Base-by-base conservation (phyloP, 129 eudicot species). In the Helichrysum umbraculigerum region DNA sequence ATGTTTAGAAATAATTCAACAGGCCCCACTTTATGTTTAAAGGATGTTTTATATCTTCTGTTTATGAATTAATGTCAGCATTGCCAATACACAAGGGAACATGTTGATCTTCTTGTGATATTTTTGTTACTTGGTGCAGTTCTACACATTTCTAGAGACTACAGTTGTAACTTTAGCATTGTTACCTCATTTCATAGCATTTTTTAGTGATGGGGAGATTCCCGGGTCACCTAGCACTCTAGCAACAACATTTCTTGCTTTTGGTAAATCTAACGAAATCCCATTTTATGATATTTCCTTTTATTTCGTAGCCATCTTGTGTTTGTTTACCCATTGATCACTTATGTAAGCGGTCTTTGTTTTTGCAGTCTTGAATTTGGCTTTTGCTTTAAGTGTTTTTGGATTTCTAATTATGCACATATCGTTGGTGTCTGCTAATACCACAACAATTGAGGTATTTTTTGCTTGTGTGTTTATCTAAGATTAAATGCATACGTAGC, bases 71-170 rank as follows among this genome's bases (percentile, higher is more conserved):
- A n/a, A 56, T 35, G 37, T 51, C 56, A 66, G 41, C 37, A 15
- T 54, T 56, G 60, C 47, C 68, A 35, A 68, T 57, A 56, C 39
- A 59, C 22, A 19, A 32, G 41, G 54, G 69, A 68, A 56, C 4
- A 68, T 70, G 51, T 70, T 4, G 19, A 70, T 70, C 50, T 68
- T 41, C 51, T 29, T 42, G 71, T 75, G 54, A 64, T 63, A 58
- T 61, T 75, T 41, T 65, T 78, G 56, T 71, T 78, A 12, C 59
- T 72, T 83, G 41, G 29, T 88, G 87, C 97, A 91, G 99, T 86
- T 95, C 86, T 95, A 95, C 92, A 95, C 99, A 21, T 89, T 95
- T 75, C 87, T 95, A 6, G 99, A 95, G 85, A 95, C 99, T n/a
- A 87, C 87, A 22, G 87, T 95, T 28, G 97, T 89, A 41, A 68